Base-by-base conservation (phyloP, 2,329 filamentous ascomycete genomes). In the Calycina marina region DNA sequence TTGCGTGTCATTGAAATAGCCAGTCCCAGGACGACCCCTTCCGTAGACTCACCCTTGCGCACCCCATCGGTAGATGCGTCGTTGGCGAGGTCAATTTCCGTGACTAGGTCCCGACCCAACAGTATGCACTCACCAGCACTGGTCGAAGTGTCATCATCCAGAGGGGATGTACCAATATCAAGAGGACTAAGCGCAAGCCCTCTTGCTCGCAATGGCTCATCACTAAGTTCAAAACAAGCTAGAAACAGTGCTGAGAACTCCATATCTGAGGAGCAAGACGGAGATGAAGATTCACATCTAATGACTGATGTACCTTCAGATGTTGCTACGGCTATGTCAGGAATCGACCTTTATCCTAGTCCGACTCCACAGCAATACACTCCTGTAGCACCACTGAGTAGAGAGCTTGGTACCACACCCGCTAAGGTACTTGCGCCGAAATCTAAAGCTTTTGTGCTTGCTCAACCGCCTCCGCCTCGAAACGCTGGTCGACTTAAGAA, bases 1-100 rank as follows among this genome's bases (percentile, higher is more conserved):
- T 30, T 53, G 8, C 48, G 50, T 15, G 32, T 54, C 6, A 50
- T 54, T 18, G 52, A 54, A 27, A 47, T 53, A 9, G 25, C 40
- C 15, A 39, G 47, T 18, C 37, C 40, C 11, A 44, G 40, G 26
- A 50, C 43, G 34, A 42, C 48, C 8, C 29, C 36, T 4, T 25
- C 39, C 15, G 47, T 47, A 25, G 39, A 42, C 24, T 28, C 34
- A 27, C 30, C 39, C 11, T 48, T 45, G 10, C 29, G 43, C 14
- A 41, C 46, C 32, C 32, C 34, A 10, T 18, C 17, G 12, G 46
- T 49, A 25, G 38, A 38, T 25, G 11, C 38, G 18, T 14, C 34
- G 13, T 16, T 30, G 14, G 41, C 39, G 14, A 37, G 41, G 22
- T 35, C 40, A n/a, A 20, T 35, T 6, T 27, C 32, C 3, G 18